A percentile compares a stretch with the other conserved stretches of the same genome.
Evolutionary conservation across 2,329 filamentous ascomycete species (phyloP).

Genomic region (Hymenoscyphus linearis): DNA sequence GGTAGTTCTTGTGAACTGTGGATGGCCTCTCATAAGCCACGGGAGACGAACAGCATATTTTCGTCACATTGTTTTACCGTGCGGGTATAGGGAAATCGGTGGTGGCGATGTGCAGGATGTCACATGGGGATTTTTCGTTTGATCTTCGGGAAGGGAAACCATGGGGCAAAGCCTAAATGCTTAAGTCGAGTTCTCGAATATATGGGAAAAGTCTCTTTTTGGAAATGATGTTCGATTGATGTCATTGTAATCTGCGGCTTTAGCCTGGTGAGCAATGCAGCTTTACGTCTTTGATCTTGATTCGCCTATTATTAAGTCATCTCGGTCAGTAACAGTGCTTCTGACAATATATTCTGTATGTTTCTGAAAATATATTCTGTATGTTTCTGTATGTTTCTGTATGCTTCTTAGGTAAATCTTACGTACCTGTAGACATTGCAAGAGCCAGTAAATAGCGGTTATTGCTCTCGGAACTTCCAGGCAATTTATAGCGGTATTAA

Average conservation of each 20-base stretch:
- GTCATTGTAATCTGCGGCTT: background rate
- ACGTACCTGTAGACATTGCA: no score
- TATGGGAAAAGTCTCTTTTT: background rate
- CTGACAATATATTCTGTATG: no score
- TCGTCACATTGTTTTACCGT: background rate
- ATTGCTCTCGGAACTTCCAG: no score
- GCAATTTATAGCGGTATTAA: no score
- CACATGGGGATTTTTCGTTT: background rate
- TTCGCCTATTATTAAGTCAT: no score
- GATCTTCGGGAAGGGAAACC: background rate
- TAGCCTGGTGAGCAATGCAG: background rate
- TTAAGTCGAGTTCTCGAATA: background rate
- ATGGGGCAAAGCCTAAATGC: background rate
- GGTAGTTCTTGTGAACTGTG: background rate
- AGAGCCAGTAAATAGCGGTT: no score
- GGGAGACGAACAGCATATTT: background rate
- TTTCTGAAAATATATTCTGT: no score
- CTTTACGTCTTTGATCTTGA: background rate
- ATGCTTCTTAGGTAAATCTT: no score
- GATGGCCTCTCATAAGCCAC: background rate
- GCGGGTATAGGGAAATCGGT: background rate
- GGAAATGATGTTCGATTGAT: background rate
- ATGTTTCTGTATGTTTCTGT: no score
- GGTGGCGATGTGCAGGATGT: background rate
- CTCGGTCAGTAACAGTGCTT: no score